Base-by-base conservation (phyloP, 352 stramenopile genomes). In the Phytophthora multivora region DNA sequence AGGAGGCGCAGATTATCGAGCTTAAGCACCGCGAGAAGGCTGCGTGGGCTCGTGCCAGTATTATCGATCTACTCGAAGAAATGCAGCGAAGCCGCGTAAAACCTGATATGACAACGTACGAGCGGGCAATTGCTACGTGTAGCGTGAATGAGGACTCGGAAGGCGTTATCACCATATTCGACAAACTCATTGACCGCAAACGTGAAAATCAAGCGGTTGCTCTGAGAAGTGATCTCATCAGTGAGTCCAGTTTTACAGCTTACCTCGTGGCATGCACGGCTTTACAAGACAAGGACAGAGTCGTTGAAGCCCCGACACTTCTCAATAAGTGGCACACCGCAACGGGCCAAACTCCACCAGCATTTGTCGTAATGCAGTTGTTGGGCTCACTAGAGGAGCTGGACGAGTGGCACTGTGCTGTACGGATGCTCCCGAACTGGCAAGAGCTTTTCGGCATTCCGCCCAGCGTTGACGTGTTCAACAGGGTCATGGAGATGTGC, bases 401-500 rank as follows among this genome's bases (percentile, higher is more conserved):
- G 10, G 76, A 66, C 0, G 59, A 81, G 43, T 91, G 80, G 84
- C 74, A 66, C 2, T 60, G 68, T 25, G 74, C 80, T 26, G 54
- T 91, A 10, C 52, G 65, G 8, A 53, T 90, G 18, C 43, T 91
- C 15, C 80, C 82, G 19, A 63, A 81, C 30, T 74, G 84, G 33
- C 52, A 73, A 5, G 26, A 52, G 1, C 23, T 50, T n/a, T 90
- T 72, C 50, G 80, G 80, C n/a, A 45, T 78, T 25, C 15, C 33
- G 8, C 82, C 82, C 4, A 82, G 59, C 18, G 77, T 83, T 15
- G 41, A 52, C 15, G 71, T 90, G 25, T 83, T 90, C 41, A 75
- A 79, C 40, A 58, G 59, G 10, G 75, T 81, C 5, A 90, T 93
- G 82, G 61, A 78, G 42, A 83, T 80, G 47, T 93, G 82, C 70